A percentile compares a stretch with the other conserved stretches of the same genome.
Evolutionary conservation across 192 early-diverging fungal species (phyloP).

Genomic region (Diversispora eburnea): DNA sequence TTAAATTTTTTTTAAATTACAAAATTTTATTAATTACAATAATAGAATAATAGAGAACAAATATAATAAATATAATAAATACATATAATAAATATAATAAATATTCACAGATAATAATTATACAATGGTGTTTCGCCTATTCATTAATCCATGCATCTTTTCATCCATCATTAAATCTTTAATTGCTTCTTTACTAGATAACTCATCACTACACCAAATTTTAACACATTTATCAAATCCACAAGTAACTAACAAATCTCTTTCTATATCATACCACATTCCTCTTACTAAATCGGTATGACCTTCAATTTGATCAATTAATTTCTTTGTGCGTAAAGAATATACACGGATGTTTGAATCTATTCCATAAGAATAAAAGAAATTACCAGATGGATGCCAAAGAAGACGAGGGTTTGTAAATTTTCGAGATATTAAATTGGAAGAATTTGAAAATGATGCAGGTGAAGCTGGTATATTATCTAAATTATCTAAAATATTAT

Average conservation of each 20-base stretch:
- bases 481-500: constrained; percentile 58
- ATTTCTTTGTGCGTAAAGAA: constrained; percentile 47
- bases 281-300: constrained; percentile 54
- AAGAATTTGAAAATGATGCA: background rate
- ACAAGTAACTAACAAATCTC: constrained; percentile 47
- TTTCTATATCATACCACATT: constrained; percentile 47
- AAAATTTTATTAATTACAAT: too few species aligned
- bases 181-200: background rate
- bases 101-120: too few species aligned
- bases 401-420: constrained; percentile 63
- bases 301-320: constrained; percentile 49
- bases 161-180: too few species aligned
- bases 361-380: constrained; percentile 60
- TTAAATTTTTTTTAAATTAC: too few species aligned
- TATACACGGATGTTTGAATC: constrained; percentile 57
- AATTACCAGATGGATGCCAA: constrained; percentile 57
- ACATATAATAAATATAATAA: too few species aligned
- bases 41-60: too few species aligned
- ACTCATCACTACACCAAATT: constrained; percentile 40
- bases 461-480: background rate
- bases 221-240: constrained; percentile 61
- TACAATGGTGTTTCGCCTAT: too few species aligned
- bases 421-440: constrained; percentile 47
- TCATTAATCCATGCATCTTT: too few species aligned
- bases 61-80: too few species aligned